Evolutionary conservation across 331 rosid genomes (phyloP).

Genomic region (Quercus phellos): DNA sequence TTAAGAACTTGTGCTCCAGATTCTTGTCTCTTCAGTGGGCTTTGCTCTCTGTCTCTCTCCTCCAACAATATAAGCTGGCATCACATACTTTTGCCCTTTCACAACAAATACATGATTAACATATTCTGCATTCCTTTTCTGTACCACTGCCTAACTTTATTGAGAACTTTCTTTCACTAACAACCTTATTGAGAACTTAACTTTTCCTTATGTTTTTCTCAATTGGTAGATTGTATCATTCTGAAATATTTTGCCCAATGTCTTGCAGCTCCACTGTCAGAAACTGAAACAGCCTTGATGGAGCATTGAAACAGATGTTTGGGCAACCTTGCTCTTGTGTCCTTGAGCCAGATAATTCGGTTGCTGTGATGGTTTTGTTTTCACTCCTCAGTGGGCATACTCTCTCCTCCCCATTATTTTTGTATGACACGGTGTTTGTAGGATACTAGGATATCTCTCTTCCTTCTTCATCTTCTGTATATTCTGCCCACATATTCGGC

Average conservation of each 20-base stretch:
- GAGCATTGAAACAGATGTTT: constrained; percentile 52
- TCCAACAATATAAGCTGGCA: not conserved
- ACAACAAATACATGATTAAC: not conserved
- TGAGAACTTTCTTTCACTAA: not conserved
- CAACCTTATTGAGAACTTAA: not conserved
- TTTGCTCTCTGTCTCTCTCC: too few species aligned
- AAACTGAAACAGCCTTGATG: constrained; percentile 91
- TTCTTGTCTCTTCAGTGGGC: not conserved
- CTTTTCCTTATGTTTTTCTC: not conserved
- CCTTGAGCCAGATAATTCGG: constrained; percentile 6
- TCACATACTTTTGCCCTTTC: not conserved
- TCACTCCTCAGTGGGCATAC: constrained; percentile 29
- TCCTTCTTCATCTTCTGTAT: constrained; percentile 30
- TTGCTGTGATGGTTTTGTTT: constrained; percentile 28
- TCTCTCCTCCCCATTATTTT: constrained; percentile 25
- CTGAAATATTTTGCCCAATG: constrained; percentile 19
- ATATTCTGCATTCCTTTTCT: not conserved
- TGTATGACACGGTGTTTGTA: constrained; percentile 39
- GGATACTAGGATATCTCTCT: constrained; percentile 32
- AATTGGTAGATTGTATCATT: constrained; percentile 3
- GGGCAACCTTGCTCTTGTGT: constrained; percentile 17
- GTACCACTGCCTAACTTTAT: not conserved
- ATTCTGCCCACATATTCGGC: constrained; percentile 19
- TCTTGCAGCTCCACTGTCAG: constrained; percentile 89
- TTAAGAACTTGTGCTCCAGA: not conserved